These are phyloP conservation scores for Sporothrix pallida DNA, from an alignment of 2,329 filamentous ascomycete species.

Conservation along the genomic window DNA sequence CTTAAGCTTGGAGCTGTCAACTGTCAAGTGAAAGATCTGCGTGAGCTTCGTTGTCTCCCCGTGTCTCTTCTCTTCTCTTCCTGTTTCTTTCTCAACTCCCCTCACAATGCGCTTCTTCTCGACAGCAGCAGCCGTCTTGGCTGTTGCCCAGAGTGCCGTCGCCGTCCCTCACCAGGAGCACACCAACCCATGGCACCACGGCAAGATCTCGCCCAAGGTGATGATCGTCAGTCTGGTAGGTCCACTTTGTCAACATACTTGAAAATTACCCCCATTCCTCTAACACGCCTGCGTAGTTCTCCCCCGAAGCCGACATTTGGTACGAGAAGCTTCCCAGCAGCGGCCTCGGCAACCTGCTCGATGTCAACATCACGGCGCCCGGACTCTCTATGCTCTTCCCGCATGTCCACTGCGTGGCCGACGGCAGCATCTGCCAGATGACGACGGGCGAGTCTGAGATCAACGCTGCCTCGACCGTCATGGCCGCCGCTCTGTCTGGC, in stretches of 20 bases:
- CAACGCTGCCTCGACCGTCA: slow-evolving; percentile 72
- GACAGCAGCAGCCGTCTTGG: slow-evolving; percentile 31
- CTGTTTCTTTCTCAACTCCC: background rate
- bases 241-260: background rate
- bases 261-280: too few relatives aligned
- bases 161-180: slow-evolving; percentile 18
- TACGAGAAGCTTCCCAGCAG: slow-evolving; percentile 56
- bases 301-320: slow-evolving; percentile 67
- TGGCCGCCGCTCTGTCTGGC: slow-evolving; percentile 65
- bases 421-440: slow-evolving; percentile 69
- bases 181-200: background rate
- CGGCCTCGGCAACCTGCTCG: slow-evolving; percentile 60
- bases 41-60: background rate
- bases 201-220: slow-evolving; percentile 60
- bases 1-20: background rate
- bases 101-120: slow-evolving; percentile 36
- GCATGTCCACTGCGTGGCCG: slow-evolving; percentile 65
- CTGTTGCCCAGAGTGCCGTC: slow-evolving; percentile 24
- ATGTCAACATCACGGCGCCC: slow-evolving; percentile 62
- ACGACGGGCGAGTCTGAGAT: slow-evolving; percentile 73
- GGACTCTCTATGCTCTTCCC: slow-evolving; percentile 71
- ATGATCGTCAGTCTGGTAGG: slow-evolving; percentile 68
- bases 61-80: background rate
- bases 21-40: slow-evolving; percentile 5
- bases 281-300: slow-evolving; percentile 55